These are phyloP conservation scores for Chlamydomonas asymmetrica DNA, from an alignment of 139 green algal species.

Conservation along the genomic window DNA sequence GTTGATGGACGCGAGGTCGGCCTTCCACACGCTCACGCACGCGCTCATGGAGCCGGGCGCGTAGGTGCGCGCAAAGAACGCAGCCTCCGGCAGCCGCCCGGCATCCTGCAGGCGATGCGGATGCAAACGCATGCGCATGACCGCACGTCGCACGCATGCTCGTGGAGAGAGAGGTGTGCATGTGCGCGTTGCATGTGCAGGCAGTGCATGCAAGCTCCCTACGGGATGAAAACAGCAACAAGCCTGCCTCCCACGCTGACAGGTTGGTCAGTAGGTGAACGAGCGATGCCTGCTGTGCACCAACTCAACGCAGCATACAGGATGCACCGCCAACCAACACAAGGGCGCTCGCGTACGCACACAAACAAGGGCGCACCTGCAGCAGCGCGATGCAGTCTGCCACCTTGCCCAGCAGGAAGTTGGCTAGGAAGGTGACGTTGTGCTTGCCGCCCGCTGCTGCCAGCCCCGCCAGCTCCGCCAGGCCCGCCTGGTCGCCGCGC, in stretches of 20 bases:
- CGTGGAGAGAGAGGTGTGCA: no score
- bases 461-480: slow-evolving; percentile 45
- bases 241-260: no score
- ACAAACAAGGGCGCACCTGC: slow-evolving; percentile 37
- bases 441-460: slow-evolving; percentile 63
- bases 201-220: no score
- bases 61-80: slow-evolving; percentile 96
- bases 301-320: neutral
- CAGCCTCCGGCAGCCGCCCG: slow-evolving; percentile 89
- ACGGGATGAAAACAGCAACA: no score
- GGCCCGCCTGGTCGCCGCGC: slow-evolving; percentile 41
- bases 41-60: slow-evolving; percentile 73
- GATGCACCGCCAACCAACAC: neutral
- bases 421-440: slow-evolving; percentile 90
- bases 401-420: slow-evolving; percentile 82
- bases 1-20: slow-evolving; percentile 92
- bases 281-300: neutral
- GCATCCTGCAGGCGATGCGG: slow-evolving; percentile 71
- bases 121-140: no score
- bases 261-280: no score
- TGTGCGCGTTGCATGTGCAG: no score
- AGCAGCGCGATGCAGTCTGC: slow-evolving; percentile 85
- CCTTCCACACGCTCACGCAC: slow-evolving; percentile 81
- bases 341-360: no score
- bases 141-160: no score